Evolutionary conservation across 2,329 filamentous ascomycete species (phyloP).

Genomic region (Clarireedia sp.): DNA sequence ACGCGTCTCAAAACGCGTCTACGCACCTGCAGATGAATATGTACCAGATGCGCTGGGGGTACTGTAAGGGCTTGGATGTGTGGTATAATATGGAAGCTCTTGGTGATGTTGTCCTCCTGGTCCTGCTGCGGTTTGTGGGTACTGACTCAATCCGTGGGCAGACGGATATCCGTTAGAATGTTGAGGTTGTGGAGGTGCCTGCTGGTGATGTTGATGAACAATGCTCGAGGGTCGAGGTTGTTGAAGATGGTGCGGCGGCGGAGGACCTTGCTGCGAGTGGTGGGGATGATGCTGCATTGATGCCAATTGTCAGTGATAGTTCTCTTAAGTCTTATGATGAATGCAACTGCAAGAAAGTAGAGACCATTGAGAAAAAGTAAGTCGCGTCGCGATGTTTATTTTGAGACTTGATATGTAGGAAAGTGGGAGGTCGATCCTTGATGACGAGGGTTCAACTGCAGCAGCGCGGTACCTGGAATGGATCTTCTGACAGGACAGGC

Average conservation of each 20-base stretch:
- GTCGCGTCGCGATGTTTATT: slow-evolving; percentile 29
- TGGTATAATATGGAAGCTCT: slow-evolving; percentile 72
- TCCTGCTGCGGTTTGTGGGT: slow-evolving; percentile 58
- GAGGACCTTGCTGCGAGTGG: slow-evolving; percentile 65
- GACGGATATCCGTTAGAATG: slow-evolving; percentile 62
- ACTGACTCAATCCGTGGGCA: slow-evolving; percentile 58
- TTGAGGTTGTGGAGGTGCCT: slow-evolving; percentile 50
- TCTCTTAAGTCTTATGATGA: slow-evolving; percentile 14
- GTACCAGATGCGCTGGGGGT: slow-evolving; percentile 72
- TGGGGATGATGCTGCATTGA: slow-evolving; percentile 64
- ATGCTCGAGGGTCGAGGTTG: slow-evolving; percentile 65
- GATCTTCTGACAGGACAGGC: slow-evolving; percentile 24
- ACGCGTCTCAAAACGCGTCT: slow-evolving; percentile 13
- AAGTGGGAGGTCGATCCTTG: slow-evolving; percentile 26
- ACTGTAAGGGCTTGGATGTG: slow-evolving; percentile 76
- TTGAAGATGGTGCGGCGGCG: slow-evolving; percentile 51
- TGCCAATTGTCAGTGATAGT: slow-evolving; percentile 23
- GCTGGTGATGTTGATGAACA: slow-evolving; percentile 61
- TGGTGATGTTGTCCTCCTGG: slow-evolving; percentile 51
- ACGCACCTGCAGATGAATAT: slow-evolving; percentile 76
- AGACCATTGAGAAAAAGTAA: slow-evolving; percentile 28
- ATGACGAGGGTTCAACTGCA: slow-evolving; percentile 28
- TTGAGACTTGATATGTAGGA: slow-evolving; percentile 24
- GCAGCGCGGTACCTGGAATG: slow-evolving; percentile 21
- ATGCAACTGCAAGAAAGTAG: slow-evolving; percentile 24